These are phyloP conservation scores for Penicillium expansum DNA, from an alignment of 2,329 filamentous ascomycete genomes.

Conservation along the genomic window DNA sequence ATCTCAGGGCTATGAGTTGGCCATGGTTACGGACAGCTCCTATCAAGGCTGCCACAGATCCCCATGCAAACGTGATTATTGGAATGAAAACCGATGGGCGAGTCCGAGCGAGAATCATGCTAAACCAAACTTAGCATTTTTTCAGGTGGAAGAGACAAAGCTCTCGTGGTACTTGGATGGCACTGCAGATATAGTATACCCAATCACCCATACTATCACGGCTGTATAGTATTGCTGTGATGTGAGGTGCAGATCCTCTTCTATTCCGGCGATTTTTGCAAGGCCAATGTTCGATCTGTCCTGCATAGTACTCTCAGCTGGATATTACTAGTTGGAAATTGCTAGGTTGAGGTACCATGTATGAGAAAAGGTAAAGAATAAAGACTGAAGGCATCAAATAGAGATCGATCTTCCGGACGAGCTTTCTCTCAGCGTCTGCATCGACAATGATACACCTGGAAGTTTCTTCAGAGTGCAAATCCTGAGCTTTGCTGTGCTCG, in stretches of 20 bases:
- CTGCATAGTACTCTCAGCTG: too few relatives aligned
- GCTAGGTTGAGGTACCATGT: neutral
- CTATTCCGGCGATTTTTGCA: conserved; percentile 7
- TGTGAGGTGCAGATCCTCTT: neutral
- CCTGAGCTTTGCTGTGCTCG: neutral
- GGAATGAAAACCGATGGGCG: conserved; percentile 6
- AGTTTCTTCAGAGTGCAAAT: neutral
- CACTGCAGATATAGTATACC: conserved; percentile 2
- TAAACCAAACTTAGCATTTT: neutral
- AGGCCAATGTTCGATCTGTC: conserved; percentile 8
- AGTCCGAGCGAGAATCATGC: conserved; percentile 3
- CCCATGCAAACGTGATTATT: conserved; percentile 4
- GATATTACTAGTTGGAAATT: too few relatives aligned
- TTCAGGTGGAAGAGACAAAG: neutral
- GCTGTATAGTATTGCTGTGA: conserved; percentile 6
- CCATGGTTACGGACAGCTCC: neutral
- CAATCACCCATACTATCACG: conserved; percentile 5
- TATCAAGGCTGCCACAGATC: neutral
- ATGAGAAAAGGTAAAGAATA: conserved; percentile 6
- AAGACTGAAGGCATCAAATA: conserved; percentile 6
- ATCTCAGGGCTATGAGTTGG: neutral
- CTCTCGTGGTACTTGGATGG: neutral
- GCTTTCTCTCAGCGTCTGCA: neutral
- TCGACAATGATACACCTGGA: neutral
- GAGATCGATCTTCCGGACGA: conserved; percentile 6